Percentiles rank a stretch among this genome's conserved stretches.
phyloP scores from a whole-genome alignment of 169 alveolate species.

The Fabrea salina region DNA sequence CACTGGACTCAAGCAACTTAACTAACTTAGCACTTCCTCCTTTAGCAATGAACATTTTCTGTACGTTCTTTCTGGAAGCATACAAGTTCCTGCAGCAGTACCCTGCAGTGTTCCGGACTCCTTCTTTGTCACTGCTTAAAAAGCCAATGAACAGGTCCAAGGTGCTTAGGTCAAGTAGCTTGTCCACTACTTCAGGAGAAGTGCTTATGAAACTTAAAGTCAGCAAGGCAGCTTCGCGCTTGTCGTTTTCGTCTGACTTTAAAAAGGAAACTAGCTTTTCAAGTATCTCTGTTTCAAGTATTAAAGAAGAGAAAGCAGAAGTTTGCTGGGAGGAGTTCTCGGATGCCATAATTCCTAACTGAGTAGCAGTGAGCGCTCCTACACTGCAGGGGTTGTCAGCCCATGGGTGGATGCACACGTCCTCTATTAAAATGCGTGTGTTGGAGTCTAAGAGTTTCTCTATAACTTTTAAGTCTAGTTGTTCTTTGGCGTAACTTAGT shows the following conservation, averaged over 20 bases:
- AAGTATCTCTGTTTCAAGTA: background rate
- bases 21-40: conserved; percentile 8
- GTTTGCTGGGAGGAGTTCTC: background rate
- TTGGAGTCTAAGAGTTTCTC: background rate
- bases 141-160: background rate
- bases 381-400: conserved; percentile 94
- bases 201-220: conserved; percentile 6
- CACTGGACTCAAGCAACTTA: conserved; percentile 2
- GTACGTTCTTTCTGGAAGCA: conserved; percentile 10
- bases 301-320: background rate
- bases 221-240: conserved; percentile 23
- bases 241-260: conserved; percentile 11
- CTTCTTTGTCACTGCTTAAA: conserved; percentile 23
- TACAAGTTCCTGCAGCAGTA: conserved; percentile 28
- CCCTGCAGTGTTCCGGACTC: conserved; percentile 6
- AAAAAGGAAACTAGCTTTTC: background rate
- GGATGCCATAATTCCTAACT: conserved; percentile 89
- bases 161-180: background rate
- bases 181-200: background rate
- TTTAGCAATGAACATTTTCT: background rate
- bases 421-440: conserved; percentile 34
- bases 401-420: conserved; percentile 92
- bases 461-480: background rate
- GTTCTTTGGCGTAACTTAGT: background rate
- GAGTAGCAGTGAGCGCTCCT: conserved; percentile 94